Percentiles rank a stretch among this genome's conserved stretches.
These are phyloP conservation scores for Schwanniomyces occidentalis DNA, from an alignment of 805 yeast species.

Conservation along the genomic window DNA sequence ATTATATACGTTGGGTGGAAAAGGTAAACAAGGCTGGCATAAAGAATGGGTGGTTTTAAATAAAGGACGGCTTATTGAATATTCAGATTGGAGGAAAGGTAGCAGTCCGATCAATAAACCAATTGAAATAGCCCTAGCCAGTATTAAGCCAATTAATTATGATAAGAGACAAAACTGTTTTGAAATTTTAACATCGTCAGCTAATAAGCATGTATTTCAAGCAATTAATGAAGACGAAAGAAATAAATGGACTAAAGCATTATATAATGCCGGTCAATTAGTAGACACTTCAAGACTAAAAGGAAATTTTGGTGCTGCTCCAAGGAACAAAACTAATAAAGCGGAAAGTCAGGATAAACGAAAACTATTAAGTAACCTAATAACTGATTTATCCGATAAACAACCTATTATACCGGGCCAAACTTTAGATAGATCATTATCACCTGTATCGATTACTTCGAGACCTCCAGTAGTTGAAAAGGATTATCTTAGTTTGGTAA, in stretches of 20 bases:
- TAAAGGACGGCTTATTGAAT: constrained; percentile 69
- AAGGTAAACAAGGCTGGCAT: constrained; percentile 76
- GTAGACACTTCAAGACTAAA: constrained; percentile 23
- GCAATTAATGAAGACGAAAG: constrained; percentile 69
- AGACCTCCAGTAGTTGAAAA: constrained; percentile 19
- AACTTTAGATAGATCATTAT: constrained; percentile 14
- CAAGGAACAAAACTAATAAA: constrained; percentile 5
- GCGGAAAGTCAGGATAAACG: constrained; percentile 2
- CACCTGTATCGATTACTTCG: constrained; percentile 36
- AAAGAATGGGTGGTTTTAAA: constrained; percentile 81
- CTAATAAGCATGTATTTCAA: constrained; percentile 69
- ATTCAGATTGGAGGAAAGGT: constrained; percentile 78
- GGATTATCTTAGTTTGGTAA: constrained; percentile 39
- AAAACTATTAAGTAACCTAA: constrained; percentile 9
- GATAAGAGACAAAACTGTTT: constrained; percentile 62
- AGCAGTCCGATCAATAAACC: constrained; percentile 61
- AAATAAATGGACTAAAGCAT: constrained; percentile 64
- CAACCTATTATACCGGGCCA: constrained; percentile 16
- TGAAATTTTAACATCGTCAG: constrained; percentile 71
- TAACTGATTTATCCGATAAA: constrained; percentile 11
- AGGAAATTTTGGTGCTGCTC: constrained; percentile 10
- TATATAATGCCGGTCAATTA: constrained; percentile 58
- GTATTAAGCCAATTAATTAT: constrained; percentile 48
- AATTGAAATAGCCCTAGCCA: constrained; percentile 68
- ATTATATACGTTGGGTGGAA: constrained; percentile 58